Conservation (phyloP, 805 yeast species). For the Lachancea meyersii region DNA sequence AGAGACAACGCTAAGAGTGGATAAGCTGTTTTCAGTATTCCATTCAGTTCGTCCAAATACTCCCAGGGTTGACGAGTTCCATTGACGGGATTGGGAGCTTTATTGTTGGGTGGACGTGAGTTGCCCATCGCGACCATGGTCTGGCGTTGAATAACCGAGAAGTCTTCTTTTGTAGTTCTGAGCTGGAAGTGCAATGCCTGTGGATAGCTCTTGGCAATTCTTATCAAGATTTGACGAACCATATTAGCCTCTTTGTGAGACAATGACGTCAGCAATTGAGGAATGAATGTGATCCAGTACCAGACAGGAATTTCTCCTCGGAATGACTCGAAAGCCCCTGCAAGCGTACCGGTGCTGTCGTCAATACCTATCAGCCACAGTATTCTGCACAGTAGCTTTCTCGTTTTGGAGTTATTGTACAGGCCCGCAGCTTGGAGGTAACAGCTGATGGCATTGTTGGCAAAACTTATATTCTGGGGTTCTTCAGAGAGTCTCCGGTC, state of each 20-base stretch:
- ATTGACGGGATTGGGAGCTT: conserved; percentile 16
- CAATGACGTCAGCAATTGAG: conserved; percentile 82
- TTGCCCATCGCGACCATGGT: conserved; percentile 44
- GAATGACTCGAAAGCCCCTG: conserved; percentile 84
- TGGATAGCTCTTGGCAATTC: conserved; percentile 94
- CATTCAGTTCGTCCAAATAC: conserved; percentile 86
- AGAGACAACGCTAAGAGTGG: conserved; percentile 87
- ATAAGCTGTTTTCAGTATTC: conserved; percentile 91
- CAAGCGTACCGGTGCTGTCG: conserved; percentile 71
- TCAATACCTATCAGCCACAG: conserved; percentile 91
- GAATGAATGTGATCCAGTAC: conserved; percentile 98
- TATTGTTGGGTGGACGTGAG: conserved; percentile 24
- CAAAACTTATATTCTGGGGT: conserved; percentile 73
- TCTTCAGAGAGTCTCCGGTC: conserved; percentile 81
- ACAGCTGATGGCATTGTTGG: conserved; percentile 91
- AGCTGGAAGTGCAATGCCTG: conserved; percentile 96
- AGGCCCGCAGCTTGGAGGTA: conserved; percentile 96
- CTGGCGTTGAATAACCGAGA: conserved; percentile 79
- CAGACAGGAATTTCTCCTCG: conserved; percentile 97
- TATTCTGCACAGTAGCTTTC: conserved; percentile 81
- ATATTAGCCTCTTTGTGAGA: conserved; percentile 87
- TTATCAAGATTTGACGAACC: conserved; percentile 79
- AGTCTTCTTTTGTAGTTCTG: conserved; percentile 92
- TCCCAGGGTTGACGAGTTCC: conserved; percentile 81
- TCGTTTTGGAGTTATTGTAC: conserved; percentile 85